phyloP scores from a whole-genome alignment of 2,329 filamentous ascomycete genomes.

The Fusarium palustre region DNA sequence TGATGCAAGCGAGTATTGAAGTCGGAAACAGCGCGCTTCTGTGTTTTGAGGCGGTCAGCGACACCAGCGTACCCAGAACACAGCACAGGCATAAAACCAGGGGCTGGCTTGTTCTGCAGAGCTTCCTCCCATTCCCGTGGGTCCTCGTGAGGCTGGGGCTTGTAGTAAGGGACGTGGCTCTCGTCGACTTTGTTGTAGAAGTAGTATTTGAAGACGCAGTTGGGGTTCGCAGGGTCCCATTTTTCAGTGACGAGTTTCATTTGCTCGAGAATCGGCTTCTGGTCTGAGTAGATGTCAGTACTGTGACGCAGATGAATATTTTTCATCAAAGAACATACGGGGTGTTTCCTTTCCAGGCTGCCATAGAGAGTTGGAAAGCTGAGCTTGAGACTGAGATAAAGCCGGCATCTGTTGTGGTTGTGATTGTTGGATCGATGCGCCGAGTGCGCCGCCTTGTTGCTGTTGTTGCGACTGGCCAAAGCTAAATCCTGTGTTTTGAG shows the following conservation, averaged over 20 bases:
- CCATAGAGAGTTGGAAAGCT: slow-evolving; percentile 64
- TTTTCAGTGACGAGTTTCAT: slow-evolving; percentile 77
- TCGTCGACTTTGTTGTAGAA: slow-evolving; percentile 89
- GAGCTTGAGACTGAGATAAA: slow-evolving; percentile 59
- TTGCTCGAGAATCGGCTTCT: slow-evolving; percentile 81
- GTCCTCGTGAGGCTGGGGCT: slow-evolving; percentile 76
- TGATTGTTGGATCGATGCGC: slow-evolving; percentile 52
- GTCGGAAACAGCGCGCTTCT: slow-evolving; percentile 75
- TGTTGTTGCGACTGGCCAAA: slow-evolving; percentile 50
- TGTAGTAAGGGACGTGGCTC: slow-evolving; percentile 79
- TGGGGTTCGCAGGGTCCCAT: slow-evolving; percentile 76
- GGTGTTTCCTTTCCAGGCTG: slow-evolving; percentile 63
- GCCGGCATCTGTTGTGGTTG: slow-evolving; percentile 58
- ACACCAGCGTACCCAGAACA: slow-evolving; percentile 79
- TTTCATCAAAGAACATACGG: slow-evolving; percentile 53
- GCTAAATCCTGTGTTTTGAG: slow-evolving; percentile 35
- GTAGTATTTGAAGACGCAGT: slow-evolving; percentile 83
- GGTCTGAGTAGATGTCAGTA: slow-evolving; percentile 53
- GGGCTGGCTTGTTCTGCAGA: slow-evolving; percentile 80
- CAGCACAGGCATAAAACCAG: slow-evolving; percentile 81
- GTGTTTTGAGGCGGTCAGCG: slow-evolving; percentile 76
- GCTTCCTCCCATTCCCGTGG: slow-evolving; percentile 87
- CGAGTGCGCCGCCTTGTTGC: slow-evolving; percentile 54
- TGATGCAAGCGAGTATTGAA: slow-evolving; percentile 81
- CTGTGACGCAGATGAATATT: not conserved